phyloP scores from a whole-genome alignment of 2,329 filamentous ascomycete genomes.

The Helicocarpus griseus region DNA sequence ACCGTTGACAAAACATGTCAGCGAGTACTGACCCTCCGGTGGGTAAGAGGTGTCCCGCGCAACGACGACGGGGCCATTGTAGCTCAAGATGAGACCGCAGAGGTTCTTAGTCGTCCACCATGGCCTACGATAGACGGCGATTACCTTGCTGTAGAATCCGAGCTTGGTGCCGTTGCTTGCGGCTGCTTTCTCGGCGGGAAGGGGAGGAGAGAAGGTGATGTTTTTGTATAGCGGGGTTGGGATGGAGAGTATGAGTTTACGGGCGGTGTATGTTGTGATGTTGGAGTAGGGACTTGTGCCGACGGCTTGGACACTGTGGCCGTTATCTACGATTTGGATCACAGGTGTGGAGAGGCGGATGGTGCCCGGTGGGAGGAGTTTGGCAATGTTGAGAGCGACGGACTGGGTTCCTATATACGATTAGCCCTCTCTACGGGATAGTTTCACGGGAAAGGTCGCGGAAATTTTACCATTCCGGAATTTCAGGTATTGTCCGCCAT shows the following conservation, averaged over 20 bases:
- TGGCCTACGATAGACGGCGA: constrained; percentile 34
- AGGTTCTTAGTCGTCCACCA: constrained; percentile 25
- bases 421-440: no score
- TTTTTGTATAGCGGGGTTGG: constrained; percentile 40
- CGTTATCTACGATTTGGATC: constrained; percentile 3
- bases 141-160: constrained; percentile 29
- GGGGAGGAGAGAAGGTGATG: constrained; percentile 37
- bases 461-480: constrained; percentile 16
- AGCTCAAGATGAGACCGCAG: constrained; percentile 31
- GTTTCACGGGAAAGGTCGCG: neutral
- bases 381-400: constrained; percentile 13
- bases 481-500: constrained; percentile 28
- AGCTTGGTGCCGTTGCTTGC: constrained; percentile 22
- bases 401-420: neutral
- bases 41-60: constrained; percentile 31
- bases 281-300: neutral
- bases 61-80: constrained; percentile 29
- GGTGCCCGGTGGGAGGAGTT: constrained; percentile 15
- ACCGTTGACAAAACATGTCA: constrained; percentile 35
- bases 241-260: constrained; percentile 40
- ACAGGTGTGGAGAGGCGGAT: constrained; percentile 15
- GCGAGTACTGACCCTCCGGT: constrained; percentile 16
- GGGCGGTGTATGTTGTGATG: neutral
- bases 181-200: constrained; percentile 21
- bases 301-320: neutral